Evolutionary conservation across 257 asterid genomes (phyloP).

Genomic region (Leptodermis oblonga): DNA sequence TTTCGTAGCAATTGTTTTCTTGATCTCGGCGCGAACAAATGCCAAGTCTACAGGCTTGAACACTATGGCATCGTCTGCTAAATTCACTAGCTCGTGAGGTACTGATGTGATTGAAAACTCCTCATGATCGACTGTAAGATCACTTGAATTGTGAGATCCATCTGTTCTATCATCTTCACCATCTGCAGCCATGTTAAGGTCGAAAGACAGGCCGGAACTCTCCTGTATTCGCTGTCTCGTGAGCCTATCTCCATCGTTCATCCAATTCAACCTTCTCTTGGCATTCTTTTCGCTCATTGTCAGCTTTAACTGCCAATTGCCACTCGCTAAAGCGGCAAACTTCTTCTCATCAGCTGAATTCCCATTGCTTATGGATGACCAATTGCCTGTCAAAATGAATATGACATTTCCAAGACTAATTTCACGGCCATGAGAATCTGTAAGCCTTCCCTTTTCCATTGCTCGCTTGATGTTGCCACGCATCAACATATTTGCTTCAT

Average conservation of each 20-base stretch:
- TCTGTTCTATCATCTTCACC: conserved; percentile 49
- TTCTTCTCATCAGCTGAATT: conserved; percentile 42
- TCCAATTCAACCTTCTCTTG: conserved; percentile 56
- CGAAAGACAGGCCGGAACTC: conserved; percentile 48
- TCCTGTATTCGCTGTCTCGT: conserved; percentile 41
- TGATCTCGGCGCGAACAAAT: conserved; percentile 66
- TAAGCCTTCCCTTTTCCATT: conserved; percentile 66
- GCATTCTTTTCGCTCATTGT: conserved; percentile 45
- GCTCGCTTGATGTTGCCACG: conserved; percentile 63
- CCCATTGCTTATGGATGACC: conserved; percentile 53
- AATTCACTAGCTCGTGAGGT: conserved; percentile 62
- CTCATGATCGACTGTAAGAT: conserved; percentile 64
- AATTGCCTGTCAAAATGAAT: conserved; percentile 70
- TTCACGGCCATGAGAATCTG: conserved; percentile 85
- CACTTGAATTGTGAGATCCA: conserved; percentile 76
- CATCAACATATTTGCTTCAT: conserved; percentile 61
- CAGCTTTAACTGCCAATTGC: conserved; percentile 59
- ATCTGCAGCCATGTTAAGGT: conserved; percentile 58
- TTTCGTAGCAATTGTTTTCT: conserved; percentile 56
- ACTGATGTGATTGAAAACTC: conserved; percentile 54
- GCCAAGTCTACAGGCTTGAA: conserved; percentile 63
- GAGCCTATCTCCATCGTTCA: conserved; percentile 35
- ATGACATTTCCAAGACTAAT: conserved; percentile 73
- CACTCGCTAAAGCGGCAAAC: conserved; percentile 38
- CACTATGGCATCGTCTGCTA: conserved; percentile 61